Base-by-base conservation (phyloP, 2,329 filamentous ascomycete genomes). In the Penicillium sp. region DNA sequence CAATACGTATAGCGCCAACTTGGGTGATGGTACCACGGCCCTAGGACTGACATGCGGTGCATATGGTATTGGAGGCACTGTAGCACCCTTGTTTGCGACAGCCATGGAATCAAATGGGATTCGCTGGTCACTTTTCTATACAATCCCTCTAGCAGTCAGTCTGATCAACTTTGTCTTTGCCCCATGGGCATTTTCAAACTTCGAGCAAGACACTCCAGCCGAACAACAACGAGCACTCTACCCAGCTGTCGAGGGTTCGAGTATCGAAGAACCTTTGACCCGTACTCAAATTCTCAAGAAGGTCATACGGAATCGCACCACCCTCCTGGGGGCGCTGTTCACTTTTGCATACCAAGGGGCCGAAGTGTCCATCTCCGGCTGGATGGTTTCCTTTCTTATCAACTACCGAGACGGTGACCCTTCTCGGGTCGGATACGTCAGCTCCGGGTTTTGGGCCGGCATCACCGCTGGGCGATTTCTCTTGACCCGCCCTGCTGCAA, bases 301-400 rank as follows among this genome's bases (percentile, higher is more conserved):
- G 51, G 80, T 83, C 2, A 64, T 87, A 31, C 76, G 76, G 56
- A 82, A 81, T 63, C 77, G 74, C 31, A 81, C 87, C 4, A 90
- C 92, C 0, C 74, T 95, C 1, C 80, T 95, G 0, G 90, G 90
- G 3, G 88, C 90, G 0, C 72, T 91, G 10, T 95, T 95, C 78
- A 90, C 95, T 72, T 95, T 96, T 71, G 85, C 87, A 26, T 96
- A 96, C 72, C 90, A 95, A 74, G 91, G 90, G 33, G 88, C 89
- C 35, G 91, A 96, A 74, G 90, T 96, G 16, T 87, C 87, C 14
- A 90, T 93, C 62, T 90, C 88, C 0, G 90, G 91, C 52, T 96
- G 91, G 91, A 88, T 93, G 49, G 91, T 93, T 60, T 91, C 89
- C 2, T 96, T 93, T 77, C 78, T 96, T 39, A 91, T 95, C 73